Evolutionary conservation across 805 yeast genomes (phyloP), one percentile per base, ranked within the genome.

Genomic region (Metschnikowia cubensis): DNA sequence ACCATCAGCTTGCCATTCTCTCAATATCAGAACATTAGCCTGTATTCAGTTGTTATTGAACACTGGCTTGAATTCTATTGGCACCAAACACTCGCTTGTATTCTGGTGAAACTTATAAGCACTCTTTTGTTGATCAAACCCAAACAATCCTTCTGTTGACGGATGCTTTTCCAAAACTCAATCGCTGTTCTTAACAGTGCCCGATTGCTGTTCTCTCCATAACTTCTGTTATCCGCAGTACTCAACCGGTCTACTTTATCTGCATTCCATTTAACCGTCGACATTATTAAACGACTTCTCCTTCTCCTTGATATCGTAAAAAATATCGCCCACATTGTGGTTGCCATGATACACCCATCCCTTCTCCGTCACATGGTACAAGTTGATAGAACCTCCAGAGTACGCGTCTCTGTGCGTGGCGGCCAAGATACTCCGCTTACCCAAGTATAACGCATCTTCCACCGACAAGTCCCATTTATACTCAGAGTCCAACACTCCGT

Each of bases 341-440:
- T 94, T 94, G 57, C 99, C 99, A 65, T 94, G 97, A 75, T 81
- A 94, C 35, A 80, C 80, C 99, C 99, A 94, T 45, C 99, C 99
- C 47, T 81, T 67, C 71, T 90, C 97, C 31, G 94, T 85, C 52
- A 94, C 92, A 66, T 94, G 98, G 69, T 84, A 94, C 62, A 94
- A 74, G 68, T 94, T 94, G 57, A 92, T 83, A 1, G 97, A 88
- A 59, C 98, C 98, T 77, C 99, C 99, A 51, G 97, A 89, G 71
- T 77, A 94, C 5, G 98, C 99, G 70, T 94, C 99, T 80, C 99
- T 87, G 67, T 94, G 99, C 32, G 97, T 87, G 45, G 99, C 99
- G 40, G 98, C 99, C 60, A 94, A 77, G 62, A 94, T 94, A 42
- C 96, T 85, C 70, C 99, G 84, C 72, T 91, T 91, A 59, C 99